A percentile compares a stretch with the other conserved stretches of the same genome.
These are phyloP conservation scores for Tetrapisispora iriomotensis DNA, from an alignment of 805 yeast genomes.

Conservation along the genomic window DNA sequence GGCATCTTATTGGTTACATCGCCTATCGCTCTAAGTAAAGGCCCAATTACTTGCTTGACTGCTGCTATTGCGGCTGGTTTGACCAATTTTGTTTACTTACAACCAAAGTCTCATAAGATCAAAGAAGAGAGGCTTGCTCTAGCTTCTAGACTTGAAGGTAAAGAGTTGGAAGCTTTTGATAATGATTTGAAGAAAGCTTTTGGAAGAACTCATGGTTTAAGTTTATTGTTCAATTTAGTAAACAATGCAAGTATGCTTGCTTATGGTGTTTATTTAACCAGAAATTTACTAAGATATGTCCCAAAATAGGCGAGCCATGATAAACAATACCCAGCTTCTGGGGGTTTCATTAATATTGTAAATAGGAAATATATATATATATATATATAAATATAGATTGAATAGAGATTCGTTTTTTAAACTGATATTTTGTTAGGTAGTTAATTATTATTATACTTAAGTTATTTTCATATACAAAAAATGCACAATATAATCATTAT, in stretches of 20 bases:
- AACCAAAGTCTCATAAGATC: slow-evolving; percentile 53
- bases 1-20: slow-evolving; percentile 56
- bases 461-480: background rate
- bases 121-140: slow-evolving; percentile 36
- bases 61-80: slow-evolving; percentile 51
- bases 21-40: slow-evolving; percentile 47
- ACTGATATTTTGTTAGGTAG: too few relatives aligned
- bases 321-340: too few relatives aligned
- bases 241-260: slow-evolving; percentile 53
- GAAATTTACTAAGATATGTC: slow-evolving; percentile 26
- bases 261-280: slow-evolving; percentile 56
- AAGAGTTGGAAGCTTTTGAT: slow-evolving; percentile 3
- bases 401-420: too few relatives aligned
- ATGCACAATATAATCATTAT: slow-evolving; percentile 1
- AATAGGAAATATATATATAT: background rate
- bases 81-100: slow-evolving; percentile 51
- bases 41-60: slow-evolving; percentile 20
- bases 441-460: too few relatives aligned
- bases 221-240: slow-evolving; percentile 55
- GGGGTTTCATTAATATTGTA: background rate
- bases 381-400: too few relatives aligned
- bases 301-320: too few relatives aligned
- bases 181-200: slow-evolving; percentile 49
- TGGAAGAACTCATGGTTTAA: slow-evolving; percentile 69
- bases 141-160: slow-evolving; percentile 10